phyloP scores from a whole-genome alignment of 129 eudicot species.

The Artemisia argyi region DNA sequence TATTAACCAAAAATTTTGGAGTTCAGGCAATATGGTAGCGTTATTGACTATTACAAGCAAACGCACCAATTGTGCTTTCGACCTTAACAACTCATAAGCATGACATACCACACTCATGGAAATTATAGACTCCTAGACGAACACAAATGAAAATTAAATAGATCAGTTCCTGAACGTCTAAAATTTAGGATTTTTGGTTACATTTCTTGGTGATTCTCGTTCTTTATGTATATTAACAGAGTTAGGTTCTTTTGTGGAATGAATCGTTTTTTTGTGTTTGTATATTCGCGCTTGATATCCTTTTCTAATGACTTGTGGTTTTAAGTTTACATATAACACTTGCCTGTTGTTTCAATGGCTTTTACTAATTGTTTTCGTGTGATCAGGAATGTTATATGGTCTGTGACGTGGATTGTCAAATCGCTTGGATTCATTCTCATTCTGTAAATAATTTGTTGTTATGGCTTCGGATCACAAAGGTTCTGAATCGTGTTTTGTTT shows the following conservation, averaged over 20 bases:
- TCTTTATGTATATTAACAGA: not conserved
- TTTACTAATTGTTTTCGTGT: conserved; percentile 2
- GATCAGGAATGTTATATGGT: conserved; percentile 14
- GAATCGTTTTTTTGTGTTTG: not conserved
- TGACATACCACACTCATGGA: no score
- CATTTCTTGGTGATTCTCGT: no score
- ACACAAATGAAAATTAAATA: no score
- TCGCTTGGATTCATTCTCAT: conserved; percentile 6
- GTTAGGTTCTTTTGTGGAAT: not conserved
- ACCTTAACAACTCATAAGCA: no score
- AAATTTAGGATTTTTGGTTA: no score
- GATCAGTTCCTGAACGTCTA: no score
- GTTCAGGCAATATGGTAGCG: no score
- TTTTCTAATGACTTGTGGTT: not conserved
- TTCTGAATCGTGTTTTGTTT: not conserved
- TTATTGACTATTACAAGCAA: no score
- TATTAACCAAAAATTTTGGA: no score
- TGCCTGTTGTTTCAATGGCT: not conserved
- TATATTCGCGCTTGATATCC: not conserved
- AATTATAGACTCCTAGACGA: no score
- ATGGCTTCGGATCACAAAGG: conserved; percentile 32
- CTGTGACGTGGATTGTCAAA: not conserved
- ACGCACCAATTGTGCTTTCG: no score
- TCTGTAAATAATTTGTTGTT: conserved; percentile 2
- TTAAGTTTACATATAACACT: not conserved